Conservation (phyloP, 1,284 basidiomycete genomes). For the Exobasidium cylindrosporum region DNA sequence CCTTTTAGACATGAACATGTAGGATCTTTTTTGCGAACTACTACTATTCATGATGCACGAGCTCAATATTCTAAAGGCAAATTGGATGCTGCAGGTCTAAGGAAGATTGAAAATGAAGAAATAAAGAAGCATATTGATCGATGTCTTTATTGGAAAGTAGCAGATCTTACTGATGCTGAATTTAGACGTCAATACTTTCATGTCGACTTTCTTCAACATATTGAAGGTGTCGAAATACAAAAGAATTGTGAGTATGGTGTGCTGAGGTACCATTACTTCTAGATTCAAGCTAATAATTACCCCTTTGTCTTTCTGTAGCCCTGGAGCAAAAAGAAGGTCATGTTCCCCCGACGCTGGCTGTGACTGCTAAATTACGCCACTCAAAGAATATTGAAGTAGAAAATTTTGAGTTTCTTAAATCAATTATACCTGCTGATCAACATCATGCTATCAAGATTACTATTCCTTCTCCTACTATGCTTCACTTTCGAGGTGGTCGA, state of each 20-base stretch:
- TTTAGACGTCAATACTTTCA: constrained; percentile 47
- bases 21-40: constrained; percentile 61
- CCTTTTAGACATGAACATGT: constrained; percentile 28
- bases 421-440: constrained; percentile 41
- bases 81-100: constrained; percentile 59
- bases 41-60: constrained; percentile 61
- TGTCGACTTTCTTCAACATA: constrained; percentile 35
- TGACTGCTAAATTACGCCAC: constrained; percentile 48
- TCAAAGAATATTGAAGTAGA: constrained; percentile 46
- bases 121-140: constrained; percentile 62
- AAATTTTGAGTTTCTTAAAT: constrained; percentile 54
- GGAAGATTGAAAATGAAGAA: constrained; percentile 62
- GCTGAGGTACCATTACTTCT: not conserved
- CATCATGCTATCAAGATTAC: constrained; percentile 66
- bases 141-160: constrained; percentile 62
- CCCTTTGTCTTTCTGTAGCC: constrained; percentile 3
- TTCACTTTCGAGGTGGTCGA: constrained; percentile 40
- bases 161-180: constrained; percentile 66
- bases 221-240: constrained; percentile 32
- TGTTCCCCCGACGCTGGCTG: constrained; percentile 54
- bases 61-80: constrained; percentile 58
- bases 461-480: constrained; percentile 64
- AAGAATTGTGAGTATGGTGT: constrained; percentile 24
- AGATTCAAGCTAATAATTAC: not conserved
- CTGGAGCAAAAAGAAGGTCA: constrained; percentile 37